A percentile compares a stretch with the other conserved stretches of the same genome.
Conservation (phyloP, 2,329 filamentous ascomycete genomes). For the Botrytis pseudocinerea region DNA sequence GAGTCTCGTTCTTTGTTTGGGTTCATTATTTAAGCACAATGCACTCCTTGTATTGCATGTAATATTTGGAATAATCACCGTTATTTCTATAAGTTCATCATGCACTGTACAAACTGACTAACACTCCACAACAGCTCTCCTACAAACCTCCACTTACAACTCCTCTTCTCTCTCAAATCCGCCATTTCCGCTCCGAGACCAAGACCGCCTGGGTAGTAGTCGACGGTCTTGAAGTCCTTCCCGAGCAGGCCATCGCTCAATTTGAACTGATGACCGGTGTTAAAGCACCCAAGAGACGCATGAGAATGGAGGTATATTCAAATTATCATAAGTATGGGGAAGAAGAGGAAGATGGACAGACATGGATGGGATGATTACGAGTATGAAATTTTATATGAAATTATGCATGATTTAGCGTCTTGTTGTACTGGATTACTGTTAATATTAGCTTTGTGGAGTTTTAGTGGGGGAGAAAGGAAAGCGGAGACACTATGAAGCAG, state of each 20-base stretch:
- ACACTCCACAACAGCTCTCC: constrained; percentile 48
- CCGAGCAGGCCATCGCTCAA: constrained; percentile 78
- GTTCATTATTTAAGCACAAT: not conserved
- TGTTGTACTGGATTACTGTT: not conserved
- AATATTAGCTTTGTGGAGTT: not conserved
- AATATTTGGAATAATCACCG: too few species aligned
- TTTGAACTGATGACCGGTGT: constrained; percentile 79
- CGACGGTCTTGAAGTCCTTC: constrained; percentile 73
- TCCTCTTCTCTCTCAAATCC: constrained; percentile 67
- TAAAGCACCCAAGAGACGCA: constrained; percentile 67
- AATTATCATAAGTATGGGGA: constrained; percentile 38
- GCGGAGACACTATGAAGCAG: not conserved
- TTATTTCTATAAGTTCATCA: not conserved
- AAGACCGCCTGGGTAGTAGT: constrained; percentile 71
- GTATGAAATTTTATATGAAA: not conserved
- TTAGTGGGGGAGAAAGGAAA: not conserved
- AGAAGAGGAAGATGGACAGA: not conserved
- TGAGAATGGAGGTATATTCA: constrained; percentile 51
- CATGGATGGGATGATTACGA: not conserved
- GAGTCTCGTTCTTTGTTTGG: not conserved
- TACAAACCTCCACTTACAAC: constrained; percentile 70
- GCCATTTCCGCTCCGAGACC: constrained; percentile 47
- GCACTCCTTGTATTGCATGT: not conserved
- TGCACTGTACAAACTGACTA: not conserved
- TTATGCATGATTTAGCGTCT: constrained; percentile 1